A percentile compares a stretch with the other conserved stretches of the same genome.
Evolutionary conservation across 139 green algal genomes (phyloP).

Genomic region (Coccomyxa sp.): DNA sequence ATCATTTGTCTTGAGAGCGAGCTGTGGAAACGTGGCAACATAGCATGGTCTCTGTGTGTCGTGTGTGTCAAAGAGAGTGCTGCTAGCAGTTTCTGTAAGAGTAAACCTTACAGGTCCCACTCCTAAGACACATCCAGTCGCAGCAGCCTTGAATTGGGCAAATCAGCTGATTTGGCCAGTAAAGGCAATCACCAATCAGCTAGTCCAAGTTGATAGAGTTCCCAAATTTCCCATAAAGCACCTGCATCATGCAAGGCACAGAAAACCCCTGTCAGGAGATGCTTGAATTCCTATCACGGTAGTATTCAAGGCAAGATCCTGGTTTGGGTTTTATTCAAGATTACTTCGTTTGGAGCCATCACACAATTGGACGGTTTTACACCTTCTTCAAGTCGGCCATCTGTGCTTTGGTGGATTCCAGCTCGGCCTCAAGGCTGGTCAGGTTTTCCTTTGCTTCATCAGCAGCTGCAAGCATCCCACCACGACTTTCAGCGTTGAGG

Average conservation of each 20-base stretch:
- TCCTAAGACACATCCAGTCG: no score
- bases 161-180: no score
- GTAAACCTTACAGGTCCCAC: no score
- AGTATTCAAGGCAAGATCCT: not conserved
- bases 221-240: conserved; percentile 76
- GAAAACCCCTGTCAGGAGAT: not conserved
- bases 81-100: no score
- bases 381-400: conserved; percentile 62
- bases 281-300: not conserved
- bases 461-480: conserved; percentile 19
- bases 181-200: no score
- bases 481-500: not conserved
- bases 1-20: no score
- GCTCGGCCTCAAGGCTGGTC: conserved; percentile 38
- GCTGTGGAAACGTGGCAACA: no score
- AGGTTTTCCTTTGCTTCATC: conserved; percentile 21
- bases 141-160: no score
- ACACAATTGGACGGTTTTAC: not conserved
- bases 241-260: not conserved
- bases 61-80: no score
- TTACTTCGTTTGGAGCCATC: not conserved
- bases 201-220: conserved; percentile 76
- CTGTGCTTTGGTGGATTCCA: conserved; percentile 21
- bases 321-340: not conserved
- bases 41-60: no score